Evolutionary conservation across 2,329 filamentous ascomycete species (phyloP).

Genomic region (Cadophora luteo-olivacea): DNA sequence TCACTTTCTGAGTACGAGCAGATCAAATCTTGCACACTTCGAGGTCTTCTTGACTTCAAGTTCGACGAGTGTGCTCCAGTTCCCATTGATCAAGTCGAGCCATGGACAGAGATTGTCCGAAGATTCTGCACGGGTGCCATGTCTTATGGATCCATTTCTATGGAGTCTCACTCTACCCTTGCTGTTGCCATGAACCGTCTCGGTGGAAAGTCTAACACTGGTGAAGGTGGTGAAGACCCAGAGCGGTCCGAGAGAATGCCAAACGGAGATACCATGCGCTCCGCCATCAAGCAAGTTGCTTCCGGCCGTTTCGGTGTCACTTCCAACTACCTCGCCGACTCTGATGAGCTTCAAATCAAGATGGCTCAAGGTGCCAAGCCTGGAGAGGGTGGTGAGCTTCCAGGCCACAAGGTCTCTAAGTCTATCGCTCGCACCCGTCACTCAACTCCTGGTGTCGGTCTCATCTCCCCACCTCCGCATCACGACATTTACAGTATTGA

Average conservation of each 20-base stretch:
- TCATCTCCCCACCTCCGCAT: constrained; percentile 94
- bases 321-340: constrained; percentile 91
- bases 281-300: constrained; percentile 96
- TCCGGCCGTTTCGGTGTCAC: constrained; percentile 97
- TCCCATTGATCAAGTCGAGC: constrained; percentile 95
- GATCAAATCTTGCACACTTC: constrained; percentile 94
- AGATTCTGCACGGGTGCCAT: constrained; percentile 97
- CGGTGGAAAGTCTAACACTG: constrained; percentile 96
- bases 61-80: constrained; percentile 86
- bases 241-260: constrained; percentile 86
- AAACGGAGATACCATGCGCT: constrained; percentile 96
- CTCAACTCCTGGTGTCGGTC: constrained; percentile 93
- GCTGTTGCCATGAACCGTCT: constrained; percentile 97
- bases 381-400: constrained; percentile 95
- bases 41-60: constrained; percentile 94
- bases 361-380: constrained; percentile 99
- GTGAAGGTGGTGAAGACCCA: constrained; percentile 94
- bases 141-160: constrained; percentile 98
- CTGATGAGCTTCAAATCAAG: constrained; percentile 97
- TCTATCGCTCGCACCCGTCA: constrained; percentile 94
- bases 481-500: constrained; percentile 99
- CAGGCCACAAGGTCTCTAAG: constrained; percentile 94
- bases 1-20: constrained; percentile 92
- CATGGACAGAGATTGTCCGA: constrained; percentile 97
- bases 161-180: constrained; percentile 96